Conservation (phyloP, 148 eudicot genomes). For the Simmondsia chinensis region DNA sequence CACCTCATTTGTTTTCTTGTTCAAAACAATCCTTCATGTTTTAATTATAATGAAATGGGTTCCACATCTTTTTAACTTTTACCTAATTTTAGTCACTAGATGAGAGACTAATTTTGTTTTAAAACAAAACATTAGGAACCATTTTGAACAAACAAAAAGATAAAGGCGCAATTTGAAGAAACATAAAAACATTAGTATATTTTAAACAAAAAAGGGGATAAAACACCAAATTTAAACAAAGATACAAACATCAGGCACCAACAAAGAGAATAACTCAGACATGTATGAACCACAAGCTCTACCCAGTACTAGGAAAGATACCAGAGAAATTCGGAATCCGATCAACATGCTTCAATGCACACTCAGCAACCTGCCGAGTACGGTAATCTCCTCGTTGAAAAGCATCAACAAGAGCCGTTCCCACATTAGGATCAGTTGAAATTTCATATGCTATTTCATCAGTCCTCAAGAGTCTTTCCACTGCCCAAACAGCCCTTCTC, state of each 20-base stretch:
- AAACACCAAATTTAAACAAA: no score
- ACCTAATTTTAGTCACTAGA: no score
- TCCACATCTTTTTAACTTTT: no score
- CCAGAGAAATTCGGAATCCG: slow-evolving; percentile 91
- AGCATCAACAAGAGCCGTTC: slow-evolving; percentile 81
- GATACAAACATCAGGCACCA: neutral
- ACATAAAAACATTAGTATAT: no score
- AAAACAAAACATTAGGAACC: no score
- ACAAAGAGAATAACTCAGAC: neutral
- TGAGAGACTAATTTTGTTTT: no score
- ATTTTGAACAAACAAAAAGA: no score
- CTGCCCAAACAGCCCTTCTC: slow-evolving; percentile 78
- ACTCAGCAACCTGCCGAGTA: slow-evolving; percentile 84
- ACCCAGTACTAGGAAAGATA: slow-evolving; percentile 50
- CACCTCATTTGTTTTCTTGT: no score
- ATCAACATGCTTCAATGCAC: slow-evolving; percentile 75
- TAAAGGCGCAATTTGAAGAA: no score
- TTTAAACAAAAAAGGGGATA: no score
- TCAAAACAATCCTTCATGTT: no score
- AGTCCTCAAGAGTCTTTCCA: slow-evolving; percentile 61
- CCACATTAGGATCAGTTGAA: slow-evolving; percentile 59
- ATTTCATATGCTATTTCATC: slow-evolving; percentile 54
- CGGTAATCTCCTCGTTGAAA: slow-evolving; percentile 76
- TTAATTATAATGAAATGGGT: no score
- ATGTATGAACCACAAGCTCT: neutral